Evolutionary conservation across 1,284 basidiomycete genomes (phyloP).

Genomic region (Schizophyllum amplum): DNA sequence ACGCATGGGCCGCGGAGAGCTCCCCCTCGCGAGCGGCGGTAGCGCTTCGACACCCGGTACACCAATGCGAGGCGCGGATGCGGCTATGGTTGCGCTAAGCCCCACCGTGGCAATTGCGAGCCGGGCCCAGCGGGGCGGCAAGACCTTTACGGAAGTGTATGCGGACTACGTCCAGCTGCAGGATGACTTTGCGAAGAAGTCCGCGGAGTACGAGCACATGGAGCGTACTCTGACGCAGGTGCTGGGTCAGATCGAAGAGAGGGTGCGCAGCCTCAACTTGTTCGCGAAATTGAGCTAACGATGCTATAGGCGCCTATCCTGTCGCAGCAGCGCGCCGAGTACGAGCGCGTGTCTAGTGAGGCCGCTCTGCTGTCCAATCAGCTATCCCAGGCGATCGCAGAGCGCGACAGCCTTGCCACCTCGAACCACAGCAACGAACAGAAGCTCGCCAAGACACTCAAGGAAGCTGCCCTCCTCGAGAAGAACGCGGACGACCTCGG

Average conservation of each 20-base stretch:
- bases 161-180: conserved; percentile 82
- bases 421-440: conserved; percentile 51
- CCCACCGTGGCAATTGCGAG: conserved; percentile 83
- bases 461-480: conserved; percentile 69
- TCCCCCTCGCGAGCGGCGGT: conserved; percentile 47
- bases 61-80: conserved; percentile 24
- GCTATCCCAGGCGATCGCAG: conserved; percentile 62
- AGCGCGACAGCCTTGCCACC: conserved; percentile 49
- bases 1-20: conserved; percentile 58
- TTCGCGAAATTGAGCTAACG: background rate
- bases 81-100: conserved; percentile 33
- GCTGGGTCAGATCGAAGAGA: conserved; percentile 82
- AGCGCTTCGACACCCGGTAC: conserved; percentile 34
- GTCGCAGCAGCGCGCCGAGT: conserved; percentile 80
- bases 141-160: conserved; percentile 87
- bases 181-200: conserved; percentile 72
- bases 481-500: conserved; percentile 82
- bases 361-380: conserved; percentile 75
- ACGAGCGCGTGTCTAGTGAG: conserved; percentile 72
- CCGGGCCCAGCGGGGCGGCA: conserved; percentile 69
- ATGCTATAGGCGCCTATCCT: conserved; percentile 74
- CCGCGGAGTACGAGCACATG: conserved; percentile 75
- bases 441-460: conserved; percentile 50
- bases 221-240: conserved; percentile 66
- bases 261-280: conserved; percentile 45